These are phyloP conservation scores for Excoecaria agallocha DNA, from an alignment of 345 rosid species.

Conservation along the genomic window DNA sequence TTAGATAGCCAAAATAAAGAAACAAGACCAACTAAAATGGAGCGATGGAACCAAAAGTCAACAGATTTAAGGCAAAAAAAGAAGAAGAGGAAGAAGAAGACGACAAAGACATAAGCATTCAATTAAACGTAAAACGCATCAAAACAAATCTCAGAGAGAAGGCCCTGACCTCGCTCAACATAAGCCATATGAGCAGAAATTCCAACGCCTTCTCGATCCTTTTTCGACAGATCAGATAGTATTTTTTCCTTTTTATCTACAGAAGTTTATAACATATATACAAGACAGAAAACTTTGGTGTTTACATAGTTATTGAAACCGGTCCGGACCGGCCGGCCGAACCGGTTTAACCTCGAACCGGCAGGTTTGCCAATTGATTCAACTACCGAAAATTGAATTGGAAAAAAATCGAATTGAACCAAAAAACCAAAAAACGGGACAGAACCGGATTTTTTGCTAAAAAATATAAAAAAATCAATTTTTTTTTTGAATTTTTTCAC, in stretches of 20 bases:
- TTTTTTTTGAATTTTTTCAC: too few relatives aligned
- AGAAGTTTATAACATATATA: neutral
- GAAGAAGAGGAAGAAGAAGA: neutral
- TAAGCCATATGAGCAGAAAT: constrained; percentile 19
- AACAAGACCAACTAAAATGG: neutral
- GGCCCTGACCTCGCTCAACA: constrained; percentile 23
- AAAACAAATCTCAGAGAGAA: neutral
- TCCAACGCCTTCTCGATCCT: constrained; percentile 8
- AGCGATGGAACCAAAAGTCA: too few relatives aligned
- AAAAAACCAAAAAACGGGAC: too few relatives aligned
- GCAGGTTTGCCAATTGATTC: too few relatives aligned
- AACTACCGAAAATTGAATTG: too few relatives aligned
- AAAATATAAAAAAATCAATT: too few relatives aligned
- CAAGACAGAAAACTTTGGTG: neutral
- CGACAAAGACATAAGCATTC: neutral
- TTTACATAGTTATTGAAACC: too few relatives aligned
- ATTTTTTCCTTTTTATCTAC: neutral
- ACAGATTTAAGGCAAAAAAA: neutral
- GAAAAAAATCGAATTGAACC: too few relatives aligned
- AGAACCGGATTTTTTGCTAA: too few relatives aligned
- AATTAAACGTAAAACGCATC: neutral
- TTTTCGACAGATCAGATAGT: neutral
- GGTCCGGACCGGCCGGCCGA: too few relatives aligned
- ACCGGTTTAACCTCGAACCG: too few relatives aligned
- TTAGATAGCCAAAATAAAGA: too few relatives aligned